These are phyloP conservation scores for Mycena alexandri DNA, from an alignment of 768 basidiomycete genomes.

Conservation along the genomic window DNA sequence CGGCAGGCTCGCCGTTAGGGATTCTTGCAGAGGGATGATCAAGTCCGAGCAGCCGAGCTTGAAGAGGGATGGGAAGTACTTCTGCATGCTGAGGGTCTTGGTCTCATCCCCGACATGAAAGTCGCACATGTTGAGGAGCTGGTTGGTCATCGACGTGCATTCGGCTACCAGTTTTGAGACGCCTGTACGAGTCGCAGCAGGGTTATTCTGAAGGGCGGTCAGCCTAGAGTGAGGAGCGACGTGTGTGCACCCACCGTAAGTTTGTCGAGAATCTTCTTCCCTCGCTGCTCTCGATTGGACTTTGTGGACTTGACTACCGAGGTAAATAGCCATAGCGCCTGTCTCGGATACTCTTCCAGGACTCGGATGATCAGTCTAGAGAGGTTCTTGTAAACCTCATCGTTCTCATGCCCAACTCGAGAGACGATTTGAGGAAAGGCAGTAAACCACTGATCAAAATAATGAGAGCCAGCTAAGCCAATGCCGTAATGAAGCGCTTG, in stretches of 20 bases:
- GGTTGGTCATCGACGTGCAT: conserved; percentile 73
- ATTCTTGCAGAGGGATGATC: conserved; percentile 94
- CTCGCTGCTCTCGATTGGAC: conserved; percentile 68
- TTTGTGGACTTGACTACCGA: conserved; percentile 91
- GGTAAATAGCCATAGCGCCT: conserved; percentile 93
- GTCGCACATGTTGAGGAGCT: conserved; percentile 78
- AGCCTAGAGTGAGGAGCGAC: background rate
- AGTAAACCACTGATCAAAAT: conserved; percentile 82
- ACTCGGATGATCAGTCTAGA: conserved; percentile 77
- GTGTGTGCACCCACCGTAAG: conserved; percentile 61
- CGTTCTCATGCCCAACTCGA: conserved; percentile 83
- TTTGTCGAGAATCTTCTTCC: conserved; percentile 66
- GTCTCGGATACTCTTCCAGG: conserved; percentile 87
- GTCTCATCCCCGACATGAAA: conserved; percentile 54
- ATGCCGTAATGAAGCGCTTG: conserved; percentile 41
- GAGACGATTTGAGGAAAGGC: conserved; percentile 98
- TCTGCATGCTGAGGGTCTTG: conserved; percentile 61
- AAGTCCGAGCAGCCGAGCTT: conserved; percentile 71
- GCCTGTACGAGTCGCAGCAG: conserved; percentile 53
- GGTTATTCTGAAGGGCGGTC: conserved; percentile 54
- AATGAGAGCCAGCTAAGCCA: conserved; percentile 3
- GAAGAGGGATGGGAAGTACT: conserved; percentile 68
- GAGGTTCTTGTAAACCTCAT: conserved; percentile 70
- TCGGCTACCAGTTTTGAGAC: conserved; percentile 66
- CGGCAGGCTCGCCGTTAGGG: conserved; percentile 90